These are phyloP conservation scores for Stagonosporopsis vannaccii DNA, from an alignment of 2,329 filamentous ascomycete genomes.

Conservation along the genomic window DNA sequence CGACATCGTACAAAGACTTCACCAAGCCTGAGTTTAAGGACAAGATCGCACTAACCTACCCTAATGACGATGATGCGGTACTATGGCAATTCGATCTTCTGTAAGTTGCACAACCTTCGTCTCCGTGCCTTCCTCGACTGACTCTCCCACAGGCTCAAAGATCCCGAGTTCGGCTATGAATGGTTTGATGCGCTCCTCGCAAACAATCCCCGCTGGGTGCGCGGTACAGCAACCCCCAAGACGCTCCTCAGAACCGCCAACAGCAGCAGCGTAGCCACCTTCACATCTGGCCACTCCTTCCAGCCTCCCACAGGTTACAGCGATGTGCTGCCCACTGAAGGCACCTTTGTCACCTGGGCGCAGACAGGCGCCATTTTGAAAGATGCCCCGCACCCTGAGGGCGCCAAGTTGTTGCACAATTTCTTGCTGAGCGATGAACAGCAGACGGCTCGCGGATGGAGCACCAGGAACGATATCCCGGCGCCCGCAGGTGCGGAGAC, in stretches of 20 bases:
- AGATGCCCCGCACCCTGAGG: constrained; percentile 59
- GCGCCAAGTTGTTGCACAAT: constrained; percentile 60
- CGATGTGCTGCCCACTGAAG: constrained; percentile 45
- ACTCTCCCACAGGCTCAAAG: constrained; percentile 24
- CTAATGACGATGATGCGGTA: constrained; percentile 66
- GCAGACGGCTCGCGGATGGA: constrained; percentile 48
- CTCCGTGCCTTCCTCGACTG: not conserved
- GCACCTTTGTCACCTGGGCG: constrained; percentile 56
- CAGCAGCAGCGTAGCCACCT: constrained; percentile 28
- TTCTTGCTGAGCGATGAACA: constrained; percentile 55
- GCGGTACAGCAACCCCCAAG: constrained; percentile 56
- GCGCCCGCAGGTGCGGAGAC: constrained; percentile 37
- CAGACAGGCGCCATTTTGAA: constrained; percentile 59
- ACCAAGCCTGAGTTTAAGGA: constrained; percentile 61
- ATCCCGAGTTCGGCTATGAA: constrained; percentile 48
- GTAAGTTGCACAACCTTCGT: constrained; percentile 18
- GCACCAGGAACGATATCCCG: constrained; percentile 47
- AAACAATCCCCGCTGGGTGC: constrained; percentile 63
- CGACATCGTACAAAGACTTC: constrained; percentile 54
- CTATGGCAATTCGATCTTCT: constrained; percentile 60
- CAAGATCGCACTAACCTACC: constrained; percentile 63
- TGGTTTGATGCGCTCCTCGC: constrained; percentile 59
- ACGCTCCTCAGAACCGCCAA: constrained; percentile 44
- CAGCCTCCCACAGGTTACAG: not conserved
- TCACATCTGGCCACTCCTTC: constrained; percentile 20